Base-by-base conservation (phyloP, 2,329 filamentous ascomycete species). In the Verticillium dahliae region DNA sequence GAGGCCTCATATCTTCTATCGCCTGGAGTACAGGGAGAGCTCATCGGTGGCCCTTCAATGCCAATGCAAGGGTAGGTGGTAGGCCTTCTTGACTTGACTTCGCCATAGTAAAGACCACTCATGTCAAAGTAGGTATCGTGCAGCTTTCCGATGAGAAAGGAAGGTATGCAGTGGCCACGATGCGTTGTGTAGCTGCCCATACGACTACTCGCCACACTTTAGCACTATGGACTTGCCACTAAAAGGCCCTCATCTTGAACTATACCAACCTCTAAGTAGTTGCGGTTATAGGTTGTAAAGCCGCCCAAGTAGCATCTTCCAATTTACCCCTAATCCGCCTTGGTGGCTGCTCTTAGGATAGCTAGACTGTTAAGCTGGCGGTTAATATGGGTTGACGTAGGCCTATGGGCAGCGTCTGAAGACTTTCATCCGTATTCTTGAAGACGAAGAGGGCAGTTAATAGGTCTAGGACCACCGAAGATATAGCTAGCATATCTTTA, bases 231-330 rank as follows among this genome's bases (percentile, higher is more conserved):
- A 1, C 45, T 68, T 1, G 67, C 70, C 1, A 22, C 27, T 3
- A n/a, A 33, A 70, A 71, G 13, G 67, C 73, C 41, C 69, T 70
- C 2, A 62, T 75, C 31, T 66, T 78, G 2, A 6, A 76, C 2
- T 66, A 73, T 22, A 61, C 69, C 5, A 58, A 70, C 4, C 59
- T 71, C 4, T 58, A 66, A 0, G 61, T 78, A 1, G 65, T 71
- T 9, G 73, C 67, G 3, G 69, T 75, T 0, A 73, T 80, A 4
- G 76, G 79, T 63, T 79, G 75, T 75, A 77, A 79, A 66, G 75
- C 74, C 60, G 64, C 72, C 0, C 76, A 77, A 61, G 68, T 63
- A 1, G 75, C 67, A 22, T 22, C 18, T 22, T 22, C 15, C 69
- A 76, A 50, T 77, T 75, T 56, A 58, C 54, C 9, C 67, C 70